These are phyloP conservation scores for Aphanocladium album DNA, from an alignment of 2,329 filamentous ascomycete species.

Conservation along the genomic window DNA sequence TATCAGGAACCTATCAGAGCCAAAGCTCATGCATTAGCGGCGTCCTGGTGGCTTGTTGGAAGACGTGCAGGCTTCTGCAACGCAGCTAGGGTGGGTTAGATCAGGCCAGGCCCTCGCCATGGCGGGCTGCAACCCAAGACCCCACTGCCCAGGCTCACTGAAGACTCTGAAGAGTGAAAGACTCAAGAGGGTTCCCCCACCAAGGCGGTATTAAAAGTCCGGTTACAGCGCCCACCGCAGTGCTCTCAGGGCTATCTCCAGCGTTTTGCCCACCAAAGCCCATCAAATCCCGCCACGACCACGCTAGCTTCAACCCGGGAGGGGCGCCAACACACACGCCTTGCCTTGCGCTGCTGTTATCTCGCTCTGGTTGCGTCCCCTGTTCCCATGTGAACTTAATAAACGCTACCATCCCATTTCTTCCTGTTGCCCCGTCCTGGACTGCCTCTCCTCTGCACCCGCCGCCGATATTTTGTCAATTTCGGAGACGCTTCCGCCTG, in stretches of 20 bases:
- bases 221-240: background rate
- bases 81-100: background rate
- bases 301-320: background rate
- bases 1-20: background rate
- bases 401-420: background rate
- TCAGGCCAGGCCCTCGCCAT: background rate
- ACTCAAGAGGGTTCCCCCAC: background rate
- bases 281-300: background rate
- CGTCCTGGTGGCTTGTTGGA: background rate
- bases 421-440: background rate
- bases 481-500: background rate
- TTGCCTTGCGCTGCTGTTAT: background rate
- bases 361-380: constrained; percentile 6
- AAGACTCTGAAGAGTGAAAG: no score
- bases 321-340: constrained; percentile 10
- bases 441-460: background rate
- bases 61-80: background rate
- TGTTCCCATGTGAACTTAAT: constrained; percentile 10
- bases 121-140: background rate
- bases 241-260: background rate
- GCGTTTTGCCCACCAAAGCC: background rate
- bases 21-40: constrained; percentile 2
- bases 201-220: background rate
- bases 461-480: background rate
- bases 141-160: background rate